Conservation (phyloP, 768 basidiomycete genomes). For the Trametes maxima region DNA sequence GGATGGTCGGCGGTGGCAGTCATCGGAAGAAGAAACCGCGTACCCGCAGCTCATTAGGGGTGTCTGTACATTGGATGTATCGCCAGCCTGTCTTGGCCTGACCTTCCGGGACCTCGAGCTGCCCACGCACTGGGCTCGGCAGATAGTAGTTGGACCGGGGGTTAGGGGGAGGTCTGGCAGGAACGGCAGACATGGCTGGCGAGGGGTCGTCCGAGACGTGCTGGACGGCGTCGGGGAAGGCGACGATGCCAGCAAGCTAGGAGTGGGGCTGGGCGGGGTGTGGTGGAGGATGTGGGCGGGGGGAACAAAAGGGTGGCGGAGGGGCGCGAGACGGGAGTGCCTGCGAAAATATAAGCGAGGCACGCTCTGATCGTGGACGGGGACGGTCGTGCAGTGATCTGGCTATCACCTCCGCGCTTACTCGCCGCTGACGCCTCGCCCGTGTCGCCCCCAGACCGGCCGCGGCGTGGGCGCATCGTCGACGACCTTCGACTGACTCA, state of each 20-base stretch:
- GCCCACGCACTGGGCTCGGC: conserved; percentile 71
- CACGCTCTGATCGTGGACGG: conserved; percentile 17
- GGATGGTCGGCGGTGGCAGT: conserved; percentile 9
- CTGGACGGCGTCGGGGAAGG: neutral
- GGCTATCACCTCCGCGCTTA: conserved; percentile 17
- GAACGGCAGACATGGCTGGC: conserved; percentile 14
- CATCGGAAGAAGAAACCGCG: neutral
- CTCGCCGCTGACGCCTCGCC: neutral
- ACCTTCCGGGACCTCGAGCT: conserved; percentile 67
- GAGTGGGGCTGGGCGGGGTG: neutral
- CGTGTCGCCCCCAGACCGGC: neutral
- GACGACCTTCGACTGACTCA: neutral
- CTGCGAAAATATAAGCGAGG: conserved; percentile 29
- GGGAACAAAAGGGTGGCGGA: conserved; percentile 18
- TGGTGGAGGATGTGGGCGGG: conserved; percentile 9
- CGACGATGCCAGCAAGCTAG: too few relatives aligned
- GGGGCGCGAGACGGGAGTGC: conserved; percentile 3
- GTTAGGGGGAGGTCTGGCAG: conserved; percentile 16
- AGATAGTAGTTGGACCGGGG: conserved; percentile 54
- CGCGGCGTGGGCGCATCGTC: neutral
- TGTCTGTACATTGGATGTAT: conserved; percentile 77
- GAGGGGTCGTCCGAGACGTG: neutral
- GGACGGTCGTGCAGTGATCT: conserved; percentile 16
- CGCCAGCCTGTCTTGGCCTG: conserved; percentile 60
- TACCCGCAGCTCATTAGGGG: conserved; percentile 75